Evolutionary conservation across 1,284 basidiomycete genomes (phyloP), one percentile per base, ranked within the genome.

Genomic region (Cystobasidium sp.): DNA sequence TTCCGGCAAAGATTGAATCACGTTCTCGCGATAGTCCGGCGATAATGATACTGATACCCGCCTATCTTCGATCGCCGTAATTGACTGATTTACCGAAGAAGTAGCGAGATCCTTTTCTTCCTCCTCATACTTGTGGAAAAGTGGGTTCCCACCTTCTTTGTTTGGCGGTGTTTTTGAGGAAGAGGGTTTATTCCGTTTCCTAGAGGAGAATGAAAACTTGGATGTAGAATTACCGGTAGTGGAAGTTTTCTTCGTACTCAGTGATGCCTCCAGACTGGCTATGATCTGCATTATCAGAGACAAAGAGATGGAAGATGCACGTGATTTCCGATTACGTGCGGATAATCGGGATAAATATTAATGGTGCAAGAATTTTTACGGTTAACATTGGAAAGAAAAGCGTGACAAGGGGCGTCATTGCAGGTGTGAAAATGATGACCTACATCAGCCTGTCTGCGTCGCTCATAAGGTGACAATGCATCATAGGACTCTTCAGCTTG

Each of bases 361-460:
- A 14, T 14, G n/a, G 14, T n/a, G 53, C 53, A 20, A 31, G 14
- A 20, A 59, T 51, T 51, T 51, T 51, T 51, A 20, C 22, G 18
- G 52, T 20, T 16, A 22, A 53, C 14, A 20, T 20, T 31, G 7
- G 9, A 16, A 24, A 39, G 24, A 24, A 59, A 10, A 7, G 24
- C 16, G 16, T 16, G 14, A 9, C 12, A 20, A 44, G 16, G 37
- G 44, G 18, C 59, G 56, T 59, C 56, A 59, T 39, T 39, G n/a
- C n/a, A n/a, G n/a, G n/a, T n/a, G n/a, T n/a, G n/a, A n/a, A n/a
- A n/a, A n/a, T n/a, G 18, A n/a, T 31, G 44, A 43, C 61, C 20
- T 31, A 63, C 61, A 24, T 63, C 61, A 9, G 61, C 12, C 24
- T 63, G 61, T 41, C 46, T 46, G 24, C 61, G 61, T 22, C 44